Percentiles rank a stretch among this genome's conserved stretches.
phyloP scores from a whole-genome alignment of 2,329 filamentous ascomycete genomes.

The Arthrobotrys sphaeroides region DNA sequence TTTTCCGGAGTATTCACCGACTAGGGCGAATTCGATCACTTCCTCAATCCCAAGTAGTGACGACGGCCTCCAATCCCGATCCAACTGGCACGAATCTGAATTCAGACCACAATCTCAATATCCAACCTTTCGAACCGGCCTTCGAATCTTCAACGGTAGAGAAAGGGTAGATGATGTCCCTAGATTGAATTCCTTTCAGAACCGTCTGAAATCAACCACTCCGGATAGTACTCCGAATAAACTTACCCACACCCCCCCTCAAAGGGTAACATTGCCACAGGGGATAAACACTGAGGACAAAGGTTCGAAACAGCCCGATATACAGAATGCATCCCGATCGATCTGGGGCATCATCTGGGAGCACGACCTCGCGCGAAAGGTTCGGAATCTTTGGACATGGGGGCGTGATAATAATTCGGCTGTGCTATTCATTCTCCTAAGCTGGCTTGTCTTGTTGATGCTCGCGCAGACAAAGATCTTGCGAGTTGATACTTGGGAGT shows the following conservation, averaged over 20 bases:
- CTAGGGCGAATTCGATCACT: slow-evolving; percentile 26
- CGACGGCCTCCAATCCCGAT: background rate
- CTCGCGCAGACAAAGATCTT: slow-evolving; percentile 30
- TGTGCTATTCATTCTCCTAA: slow-evolving; percentile 3
- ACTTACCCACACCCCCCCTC: too few species aligned
- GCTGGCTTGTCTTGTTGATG: slow-evolving; percentile 31
- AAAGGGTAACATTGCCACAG: background rate
- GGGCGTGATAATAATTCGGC: background rate
- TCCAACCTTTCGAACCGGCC: background rate
- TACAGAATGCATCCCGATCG: background rate
- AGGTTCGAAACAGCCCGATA: background rate
- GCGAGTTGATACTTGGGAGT: slow-evolving; percentile 22
- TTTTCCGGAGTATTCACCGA: slow-evolving; percentile 10
- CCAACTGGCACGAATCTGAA: background rate
- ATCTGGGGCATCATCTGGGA: background rate
- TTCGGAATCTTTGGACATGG: background rate
- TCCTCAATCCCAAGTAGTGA: slow-evolving; percentile 19
- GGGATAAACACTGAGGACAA: background rate
- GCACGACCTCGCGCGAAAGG: background rate
- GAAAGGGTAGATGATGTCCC: background rate
- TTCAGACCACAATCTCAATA: background rate
- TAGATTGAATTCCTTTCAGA: background rate
- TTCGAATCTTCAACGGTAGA: background rate
- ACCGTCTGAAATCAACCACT: background rate
- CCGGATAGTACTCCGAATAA: background rate